Evolutionary conservation across 257 asterid genomes (phyloP).

Genomic region (Avicennia marina): DNA sequence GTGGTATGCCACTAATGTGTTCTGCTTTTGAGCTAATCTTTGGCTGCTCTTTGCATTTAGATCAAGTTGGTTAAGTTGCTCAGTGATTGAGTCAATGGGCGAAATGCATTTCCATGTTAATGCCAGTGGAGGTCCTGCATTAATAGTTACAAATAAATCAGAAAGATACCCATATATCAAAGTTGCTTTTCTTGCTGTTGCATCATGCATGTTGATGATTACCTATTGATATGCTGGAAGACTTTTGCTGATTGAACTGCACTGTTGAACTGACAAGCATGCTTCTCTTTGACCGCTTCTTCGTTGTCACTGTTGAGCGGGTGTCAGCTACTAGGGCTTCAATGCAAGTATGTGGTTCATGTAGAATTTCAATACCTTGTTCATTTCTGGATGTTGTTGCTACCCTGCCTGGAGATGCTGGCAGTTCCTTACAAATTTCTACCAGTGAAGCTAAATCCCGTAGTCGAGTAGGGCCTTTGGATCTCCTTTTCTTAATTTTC

Average conservation of each 20-base stretch:
- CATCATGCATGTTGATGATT: constrained; percentile 16
- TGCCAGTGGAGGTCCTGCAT: constrained; percentile 60
- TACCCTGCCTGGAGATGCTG: constrained; percentile 28
- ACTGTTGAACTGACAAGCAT: constrained; percentile 30
- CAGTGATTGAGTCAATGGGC: constrained; percentile 43
- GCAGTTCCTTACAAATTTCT: constrained; percentile 31
- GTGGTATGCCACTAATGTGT: constrained; percentile 30
- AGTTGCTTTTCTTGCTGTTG: constrained; percentile 7
- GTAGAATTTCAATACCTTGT: constrained; percentile 23
- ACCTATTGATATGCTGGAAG: constrained; percentile 37
- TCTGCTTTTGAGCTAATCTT: constrained; percentile 18
- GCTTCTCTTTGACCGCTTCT: constrained; percentile 58
- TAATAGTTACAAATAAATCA: constrained; percentile 18
- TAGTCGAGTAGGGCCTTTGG: constrained; percentile 43
- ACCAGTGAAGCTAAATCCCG: constrained; percentile 39
- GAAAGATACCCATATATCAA: constrained; percentile 7
- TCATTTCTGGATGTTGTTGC: constrained; percentile 23
- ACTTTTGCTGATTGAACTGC: constrained; percentile 29
- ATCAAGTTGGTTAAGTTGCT: constrained; percentile 47
- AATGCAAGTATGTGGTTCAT: constrained; percentile 42
- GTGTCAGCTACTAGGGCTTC: constrained; percentile 46
- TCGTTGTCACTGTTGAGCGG: constrained; percentile 33
- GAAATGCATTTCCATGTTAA: constrained; percentile 43
- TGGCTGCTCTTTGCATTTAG: constrained; percentile 38
- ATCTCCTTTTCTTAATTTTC: constrained; percentile 40